Evolutionary conservation across 176 grass and related monocot species (phyloP).

Genomic region (Hordeum marinum): DNA sequence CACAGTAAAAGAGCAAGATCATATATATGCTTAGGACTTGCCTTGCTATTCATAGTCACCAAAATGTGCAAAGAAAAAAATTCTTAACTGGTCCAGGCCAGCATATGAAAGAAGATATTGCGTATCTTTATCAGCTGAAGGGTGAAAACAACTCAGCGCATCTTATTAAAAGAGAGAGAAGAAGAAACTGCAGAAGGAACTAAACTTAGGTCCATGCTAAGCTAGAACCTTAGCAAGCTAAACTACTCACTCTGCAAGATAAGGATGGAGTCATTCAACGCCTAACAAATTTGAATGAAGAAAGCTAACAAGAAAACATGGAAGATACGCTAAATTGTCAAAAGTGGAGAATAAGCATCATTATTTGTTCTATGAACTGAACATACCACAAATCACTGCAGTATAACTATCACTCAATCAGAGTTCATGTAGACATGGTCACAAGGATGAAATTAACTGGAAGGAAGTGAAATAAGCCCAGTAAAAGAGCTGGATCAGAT

Average conservation of each 20-base stretch:
- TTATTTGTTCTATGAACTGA: neutral
- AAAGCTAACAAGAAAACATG: neutral
- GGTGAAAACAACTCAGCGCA: neutral
- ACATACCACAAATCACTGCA: neutral
- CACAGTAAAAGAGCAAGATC: neutral
- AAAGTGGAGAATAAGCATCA: neutral
- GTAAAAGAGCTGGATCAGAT: neutral
- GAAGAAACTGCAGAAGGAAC: neutral
- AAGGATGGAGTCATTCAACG: neutral
- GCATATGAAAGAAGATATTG: neutral
- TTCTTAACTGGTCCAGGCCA: neutral
- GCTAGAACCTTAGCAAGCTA: neutral
- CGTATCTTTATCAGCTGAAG: neutral
- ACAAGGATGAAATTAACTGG: neutral
- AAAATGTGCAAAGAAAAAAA: neutral
- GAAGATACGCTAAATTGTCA: neutral
- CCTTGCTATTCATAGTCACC: neutral
- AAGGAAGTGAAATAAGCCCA: neutral
- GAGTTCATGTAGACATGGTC: neutral
- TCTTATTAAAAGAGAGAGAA: neutral
- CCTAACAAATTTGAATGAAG: conserved; percentile 33
- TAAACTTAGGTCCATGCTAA: neutral
- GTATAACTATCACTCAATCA: neutral
- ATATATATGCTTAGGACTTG: neutral
- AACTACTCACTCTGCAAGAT: neutral